These are phyloP conservation scores for Talaromyces rugulosus DNA, from an alignment of 2,329 filamentous ascomycete genomes.

Conservation along the genomic window DNA sequence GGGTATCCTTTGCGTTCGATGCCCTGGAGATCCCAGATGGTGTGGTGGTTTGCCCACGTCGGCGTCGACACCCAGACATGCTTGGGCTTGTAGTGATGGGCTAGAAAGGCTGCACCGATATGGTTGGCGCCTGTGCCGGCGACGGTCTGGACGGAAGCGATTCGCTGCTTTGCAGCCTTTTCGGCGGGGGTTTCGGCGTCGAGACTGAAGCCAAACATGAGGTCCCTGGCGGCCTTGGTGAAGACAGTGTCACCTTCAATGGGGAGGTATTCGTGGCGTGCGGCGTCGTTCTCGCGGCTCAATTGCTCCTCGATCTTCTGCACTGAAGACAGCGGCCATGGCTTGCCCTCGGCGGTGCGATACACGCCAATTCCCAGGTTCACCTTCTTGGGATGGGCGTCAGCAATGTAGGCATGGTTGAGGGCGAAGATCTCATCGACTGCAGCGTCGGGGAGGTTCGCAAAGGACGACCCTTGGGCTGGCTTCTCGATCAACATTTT, in stretches of 20 bases:
- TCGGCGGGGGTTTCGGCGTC: conserved; percentile 46
- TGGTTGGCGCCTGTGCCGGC: conserved; percentile 95
- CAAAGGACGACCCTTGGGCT: conserved; percentile 7
- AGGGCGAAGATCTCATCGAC: conserved; percentile 89
- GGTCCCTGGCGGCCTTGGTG: conserved; percentile 79
- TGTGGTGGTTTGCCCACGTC: conserved; percentile 96
- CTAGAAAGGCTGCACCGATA: conserved; percentile 83
- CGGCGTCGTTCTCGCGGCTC: conserved; percentile 74
- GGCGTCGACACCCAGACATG: conserved; percentile 88
- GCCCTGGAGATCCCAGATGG: conserved; percentile 76
- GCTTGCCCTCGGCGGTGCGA: conserved; percentile 86
- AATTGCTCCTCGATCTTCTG: conserved; percentile 73
- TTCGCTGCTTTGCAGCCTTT: conserved; percentile 34
- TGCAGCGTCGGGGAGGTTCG: conserved; percentile 71
- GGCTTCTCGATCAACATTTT: conserved; percentile 11
- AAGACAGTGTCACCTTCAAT: conserved; percentile 83
- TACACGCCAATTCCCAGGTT: conserved; percentile 90
- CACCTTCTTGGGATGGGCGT: conserved; percentile 69
- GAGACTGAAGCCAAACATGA: conserved; percentile 62
- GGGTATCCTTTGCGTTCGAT: conserved; percentile 79
- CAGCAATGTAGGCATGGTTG: conserved; percentile 76
- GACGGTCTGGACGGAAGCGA: conserved; percentile 82
- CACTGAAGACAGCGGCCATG: conserved; percentile 91
- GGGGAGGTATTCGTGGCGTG: conserved; percentile 96
- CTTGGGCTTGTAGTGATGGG: conserved; percentile 72